Base-by-base conservation (phyloP, 78 protist genomes). In the Dictyostelium intermedium region DNA sequence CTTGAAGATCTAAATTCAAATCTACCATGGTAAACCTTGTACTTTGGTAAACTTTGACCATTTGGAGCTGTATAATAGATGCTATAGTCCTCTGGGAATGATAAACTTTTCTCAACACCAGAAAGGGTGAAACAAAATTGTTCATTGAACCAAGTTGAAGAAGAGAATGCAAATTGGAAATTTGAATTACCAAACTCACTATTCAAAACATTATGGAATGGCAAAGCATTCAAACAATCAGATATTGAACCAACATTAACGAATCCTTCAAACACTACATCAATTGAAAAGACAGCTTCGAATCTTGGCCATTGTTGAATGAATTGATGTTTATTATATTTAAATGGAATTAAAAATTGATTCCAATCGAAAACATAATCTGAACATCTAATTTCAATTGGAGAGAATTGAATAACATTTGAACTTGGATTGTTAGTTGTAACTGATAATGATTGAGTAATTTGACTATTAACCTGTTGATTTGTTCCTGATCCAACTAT, bases 271-370 rank as follows among this genome's bases (percentile, higher is more conserved):
- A 89, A 89, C 9, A 89, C 72, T 2, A 89, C 87, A 69, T 89
- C 94, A 13, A 45, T 41, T 8, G 34, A 37, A 56, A 56, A 80
- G 1, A 61, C 30, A 0, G 87, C 85, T 69, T 89, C 94, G 76
- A 80, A 89, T 43, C 94, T 56, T 32, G 94, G 87, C 94, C 94
- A 89, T 80, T 89, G 94, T 47, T 89, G 94, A 37, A 89, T 74
- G 82, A 89, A 89, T 60, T 89, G 94, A 80, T 89, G 94, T 43
- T 89, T 78, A n/a, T 89, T 89, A 77, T 89, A 89, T 80, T 89
- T 89, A 25, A 89, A 80, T 32, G 94, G 94, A 25, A 89, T 80
- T 23, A 89, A n/a, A 43, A 89, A 89, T 80, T 89, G 83, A n/a
- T 89, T 89, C 94, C 94, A 89, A 32, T 89, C 94, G 18, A 89